Conservation (phyloP, 768 basidiomycete genomes). For the Boletus barrowsii region DNA sequence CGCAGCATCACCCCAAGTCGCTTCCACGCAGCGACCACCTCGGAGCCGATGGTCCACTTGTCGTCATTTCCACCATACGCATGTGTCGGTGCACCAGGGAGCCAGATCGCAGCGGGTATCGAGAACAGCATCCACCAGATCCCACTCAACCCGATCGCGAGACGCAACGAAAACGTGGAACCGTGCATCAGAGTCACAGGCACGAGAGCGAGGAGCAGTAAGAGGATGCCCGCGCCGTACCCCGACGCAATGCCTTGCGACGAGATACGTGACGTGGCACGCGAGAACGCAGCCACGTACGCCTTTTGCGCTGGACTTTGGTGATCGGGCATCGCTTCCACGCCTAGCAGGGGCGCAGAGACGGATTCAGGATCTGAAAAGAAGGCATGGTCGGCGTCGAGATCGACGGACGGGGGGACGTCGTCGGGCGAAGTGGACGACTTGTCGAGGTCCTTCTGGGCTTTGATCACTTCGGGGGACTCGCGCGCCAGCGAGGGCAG, state of each 20-base stretch:
- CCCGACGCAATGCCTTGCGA: constrained; percentile 84
- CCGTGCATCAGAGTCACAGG: constrained; percentile 75
- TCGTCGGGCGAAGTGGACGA: not conserved
- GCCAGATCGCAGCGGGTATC: constrained; percentile 72
- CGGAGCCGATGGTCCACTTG: constrained; percentile 45
- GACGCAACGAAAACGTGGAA: constrained; percentile 72
- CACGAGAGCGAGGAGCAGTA: constrained; percentile 70
- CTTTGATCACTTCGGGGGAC: constrained; percentile 52
- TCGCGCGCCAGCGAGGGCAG: constrained; percentile 70
- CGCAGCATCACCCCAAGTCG: constrained; percentile 72
- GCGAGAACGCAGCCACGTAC: constrained; percentile 61
- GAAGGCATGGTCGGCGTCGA: constrained; percentile 5
- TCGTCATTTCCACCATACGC: constrained; percentile 6
- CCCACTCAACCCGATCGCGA: constrained; percentile 83
- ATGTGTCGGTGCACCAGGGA: constrained; percentile 43
- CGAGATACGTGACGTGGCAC: constrained; percentile 80
- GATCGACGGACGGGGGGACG: constrained; percentile 9
- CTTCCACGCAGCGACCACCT: constrained; percentile 72
- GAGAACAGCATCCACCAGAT: constrained; percentile 87
- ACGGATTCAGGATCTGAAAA: constrained; percentile 23
- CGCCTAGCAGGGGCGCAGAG: constrained; percentile 37
- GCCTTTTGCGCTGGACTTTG: constrained; percentile 26
- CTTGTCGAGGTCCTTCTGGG: constrained; percentile 32
- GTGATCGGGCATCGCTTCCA: constrained; percentile 7
- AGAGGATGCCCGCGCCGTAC: constrained; percentile 77